Evolutionary conservation across 805 yeast species (phyloP), one percentile per base, ranked within the genome.

Genomic region (Candida qinlingensis): DNA sequence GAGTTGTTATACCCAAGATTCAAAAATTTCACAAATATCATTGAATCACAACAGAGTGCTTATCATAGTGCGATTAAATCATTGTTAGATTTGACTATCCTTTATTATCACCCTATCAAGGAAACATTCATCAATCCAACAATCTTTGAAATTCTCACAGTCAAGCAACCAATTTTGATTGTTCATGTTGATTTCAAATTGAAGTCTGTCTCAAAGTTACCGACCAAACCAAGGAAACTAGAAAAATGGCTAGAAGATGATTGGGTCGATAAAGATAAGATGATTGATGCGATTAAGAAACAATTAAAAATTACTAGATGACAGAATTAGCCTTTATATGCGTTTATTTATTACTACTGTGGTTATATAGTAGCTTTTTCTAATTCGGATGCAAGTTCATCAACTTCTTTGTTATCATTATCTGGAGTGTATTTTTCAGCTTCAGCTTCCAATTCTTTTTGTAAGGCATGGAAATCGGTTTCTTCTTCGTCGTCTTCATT

Each of bases 1-100:
- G 73, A 86, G 53, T 66, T 87, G 6, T 66, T 91, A 29, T 90
- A 90, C 58, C 97, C 97, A 3, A 71, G 97, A 46, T 89, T 79
- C 59, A 70, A 81, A 3, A 76, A 75, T 36, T 75, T 85, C 52
- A 71, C 68, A 44, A 79, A 80, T 54, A 68, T 76, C 1, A 67
- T 83, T 4, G 44, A 35, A 27, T 27, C 46, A 12, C 42, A 46
- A 10, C 39, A 33, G 34, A 31, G 11, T 36, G 41, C 44, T 34
- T 25, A 49, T 39, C 26, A 46, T 33, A 38, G 39, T 13, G 56
- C 37, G 49, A 54, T 55, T 42, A 51, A 54, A 19, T 54, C 51
- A 37, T 43, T 69, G 3, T 62, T 63, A 38, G 69, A 71, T 49
- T 48, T 69, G 4, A 70, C 74, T 1, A 60, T 71, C 13, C 55